Evolutionary conservation across 805 yeast genomes (phyloP), one percentile per base, ranked within the genome.

Genomic region (Sungouiozyma intestinalis): DNA sequence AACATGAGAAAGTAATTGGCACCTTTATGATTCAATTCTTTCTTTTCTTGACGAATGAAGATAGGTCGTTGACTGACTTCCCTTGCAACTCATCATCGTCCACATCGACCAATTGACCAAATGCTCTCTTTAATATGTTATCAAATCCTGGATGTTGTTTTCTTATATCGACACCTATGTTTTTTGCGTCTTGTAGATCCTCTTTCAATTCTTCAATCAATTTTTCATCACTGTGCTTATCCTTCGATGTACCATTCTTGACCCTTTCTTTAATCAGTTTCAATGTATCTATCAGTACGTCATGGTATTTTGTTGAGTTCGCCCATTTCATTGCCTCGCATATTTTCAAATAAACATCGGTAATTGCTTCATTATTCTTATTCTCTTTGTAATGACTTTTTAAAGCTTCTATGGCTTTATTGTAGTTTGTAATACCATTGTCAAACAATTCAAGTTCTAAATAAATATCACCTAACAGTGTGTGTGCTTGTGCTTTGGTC

Each of bases 371-470:
- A 18, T 16, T 17, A n/a, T 29, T 33, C 3, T 16, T 9, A 3
- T 17, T 16, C 2, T 27, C 35, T 21, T 36, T 38, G 6, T 43
- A 17, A 14, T 40, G 19, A 16, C 14, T 27, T 15, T 6, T 24
- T n/a, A 24, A 42, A 19, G 48, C 62, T 21, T 72, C 63, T 29
- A 84, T 67, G 34, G 85, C 69, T 16, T 73, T 63, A 38, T 69
- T 65, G 44, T 86, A 76, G 58, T 88, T 95, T 16, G 65, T 65
- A 0, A 81, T 73, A 0, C 96, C 85, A 59, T 85, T 94, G 14
- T 68, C 63, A 60, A 87, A 87, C 60, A 85, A 85, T 52, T 90
- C 97, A 2, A 92, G 76, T 56, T 90, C 98, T 36, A 88, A 67
- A 0, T 95, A 81, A 8, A 88, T 82, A 57, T 90, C 97, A 27